phyloP scores from a whole-genome alignment of 495 filamentous ascomycete species.

The Penicillium odoratum region DNA sequence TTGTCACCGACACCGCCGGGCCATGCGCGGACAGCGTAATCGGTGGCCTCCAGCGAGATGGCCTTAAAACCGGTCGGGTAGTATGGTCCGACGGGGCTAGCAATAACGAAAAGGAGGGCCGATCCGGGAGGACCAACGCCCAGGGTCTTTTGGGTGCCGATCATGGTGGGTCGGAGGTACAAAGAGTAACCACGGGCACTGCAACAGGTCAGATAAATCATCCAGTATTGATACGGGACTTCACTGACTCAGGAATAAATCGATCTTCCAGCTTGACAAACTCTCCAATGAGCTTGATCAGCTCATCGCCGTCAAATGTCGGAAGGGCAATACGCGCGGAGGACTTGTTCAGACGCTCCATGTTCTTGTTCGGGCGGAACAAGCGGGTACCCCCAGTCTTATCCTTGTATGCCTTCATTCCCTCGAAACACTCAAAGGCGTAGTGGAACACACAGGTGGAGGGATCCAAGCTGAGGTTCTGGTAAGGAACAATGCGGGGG shows the following conservation, averaged over 20 bases:
- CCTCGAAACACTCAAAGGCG: constrained; percentile 95
- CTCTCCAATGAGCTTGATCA: constrained; percentile 77
- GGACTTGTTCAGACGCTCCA: constrained; percentile 88
- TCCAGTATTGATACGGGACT: background rate
- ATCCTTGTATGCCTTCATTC: constrained; percentile 98
- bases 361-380: constrained; percentile 96
- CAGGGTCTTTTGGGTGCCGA: constrained; percentile 91
- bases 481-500: constrained; percentile 85
- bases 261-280: constrained; percentile 78
- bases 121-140: constrained; percentile 89
- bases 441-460: constrained; percentile 98
- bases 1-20: constrained; percentile 95
- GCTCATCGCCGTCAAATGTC: constrained; percentile 65
- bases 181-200: constrained; percentile 80
- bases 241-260: constrained; percentile 77
- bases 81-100: constrained; percentile 95
- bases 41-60: constrained; percentile 86
- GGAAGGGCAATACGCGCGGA: constrained; percentile 88
- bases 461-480: constrained; percentile 94
- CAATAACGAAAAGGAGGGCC: constrained; percentile 90
- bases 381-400: constrained; percentile 69
- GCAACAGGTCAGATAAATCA: background rate
- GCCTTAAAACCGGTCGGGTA: constrained; percentile 98
- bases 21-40: constrained; percentile 96
- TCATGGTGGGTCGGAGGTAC: constrained; percentile 94